Evolutionary conservation across 441 rosid genomes (phyloP).

Genomic region (Populus trichocarpa): DNA sequence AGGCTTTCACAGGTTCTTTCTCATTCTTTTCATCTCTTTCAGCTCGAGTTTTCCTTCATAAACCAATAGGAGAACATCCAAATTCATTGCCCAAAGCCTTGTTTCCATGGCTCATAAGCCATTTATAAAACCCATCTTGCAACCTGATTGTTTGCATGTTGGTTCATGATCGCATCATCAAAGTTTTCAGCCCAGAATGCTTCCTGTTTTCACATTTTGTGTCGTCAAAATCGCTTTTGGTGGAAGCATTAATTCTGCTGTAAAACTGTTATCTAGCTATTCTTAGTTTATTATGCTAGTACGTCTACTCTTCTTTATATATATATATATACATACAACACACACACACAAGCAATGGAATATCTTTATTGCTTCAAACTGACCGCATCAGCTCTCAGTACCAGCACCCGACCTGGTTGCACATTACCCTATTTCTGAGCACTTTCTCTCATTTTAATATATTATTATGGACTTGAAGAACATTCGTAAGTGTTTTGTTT

Average conservation of each 20-base stretch:
- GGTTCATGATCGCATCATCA: neutral
- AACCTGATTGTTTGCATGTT: neutral
- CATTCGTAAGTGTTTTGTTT: too few species aligned
- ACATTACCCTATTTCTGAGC: neutral
- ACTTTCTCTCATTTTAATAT: neutral
- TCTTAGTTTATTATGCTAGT: neutral
- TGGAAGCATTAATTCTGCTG: neutral
- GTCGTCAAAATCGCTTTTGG: neutral
- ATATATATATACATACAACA: too few species aligned
- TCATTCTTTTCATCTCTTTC: neutral
- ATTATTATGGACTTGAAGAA: neutral
- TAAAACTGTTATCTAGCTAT: neutral
- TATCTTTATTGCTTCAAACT: too few species aligned
- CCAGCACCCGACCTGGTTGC: neutral
- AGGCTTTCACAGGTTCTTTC: conserved; percentile 64
- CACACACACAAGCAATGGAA: too few species aligned
- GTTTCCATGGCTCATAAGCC: neutral
- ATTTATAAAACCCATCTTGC: neutral
- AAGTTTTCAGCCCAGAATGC: neutral
- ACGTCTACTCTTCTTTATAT: neutral
- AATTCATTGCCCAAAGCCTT: neutral
- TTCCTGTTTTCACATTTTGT: neutral
- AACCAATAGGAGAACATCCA: neutral
- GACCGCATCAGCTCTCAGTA: neutral
- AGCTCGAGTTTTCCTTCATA: neutral